Base-by-base conservation (phyloP, 2,329 filamentous ascomycete genomes). In the Trichoderma sp. region DNA sequence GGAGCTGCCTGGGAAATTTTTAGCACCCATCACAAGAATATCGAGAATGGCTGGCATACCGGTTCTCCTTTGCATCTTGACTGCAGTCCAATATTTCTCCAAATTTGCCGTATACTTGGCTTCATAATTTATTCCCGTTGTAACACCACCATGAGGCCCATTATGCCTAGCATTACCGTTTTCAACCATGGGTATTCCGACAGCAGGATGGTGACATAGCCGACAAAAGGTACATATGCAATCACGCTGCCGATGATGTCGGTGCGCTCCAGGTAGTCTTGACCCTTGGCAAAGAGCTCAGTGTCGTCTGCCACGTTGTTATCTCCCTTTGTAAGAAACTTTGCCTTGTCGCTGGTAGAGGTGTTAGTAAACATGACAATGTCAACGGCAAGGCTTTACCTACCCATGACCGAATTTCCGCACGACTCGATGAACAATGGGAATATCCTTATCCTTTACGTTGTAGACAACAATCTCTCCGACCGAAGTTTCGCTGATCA, bases 111-210 rank as follows among this genome's bases (percentile, higher is more conserved):
- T 68, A 30, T 32, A 34, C 7, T 59, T 3, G 36, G 32, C 55
- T 47, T 43, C 26, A 28, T 59, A 28, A 47, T 69, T 75, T 84
- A 98, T 85, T 99, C 96, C 78, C 95, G 85, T 81, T 99, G 96
- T 77, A 99, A 81, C 62, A 99, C 91, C 30, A 98, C 96, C 84
- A 97, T 90, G 77, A 98, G 81, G 1, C 95, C 96, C 96, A 99
- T 99, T 65, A 98, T 88, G 1, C 93, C 95, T 78, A 99, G 82
- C 91, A 98, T 93, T 30, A 91, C 95, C 57, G 93, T 97, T 88
- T 99, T 99, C 77, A 98, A 81, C 95, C 95, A 98, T 6, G 96
- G 96, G 80, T 99, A 91, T 81, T 99, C 96, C 74, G 93, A 96
- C 74, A 99, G 85, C 81, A 98, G 85, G 76, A 99, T 99, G 2